Percentiles rank a stretch among this genome's conserved stretches.
Evolutionary conservation across 2,329 filamentous ascomycete genomes (phyloP).

Genomic region (Colletotrichum lupini): DNA sequence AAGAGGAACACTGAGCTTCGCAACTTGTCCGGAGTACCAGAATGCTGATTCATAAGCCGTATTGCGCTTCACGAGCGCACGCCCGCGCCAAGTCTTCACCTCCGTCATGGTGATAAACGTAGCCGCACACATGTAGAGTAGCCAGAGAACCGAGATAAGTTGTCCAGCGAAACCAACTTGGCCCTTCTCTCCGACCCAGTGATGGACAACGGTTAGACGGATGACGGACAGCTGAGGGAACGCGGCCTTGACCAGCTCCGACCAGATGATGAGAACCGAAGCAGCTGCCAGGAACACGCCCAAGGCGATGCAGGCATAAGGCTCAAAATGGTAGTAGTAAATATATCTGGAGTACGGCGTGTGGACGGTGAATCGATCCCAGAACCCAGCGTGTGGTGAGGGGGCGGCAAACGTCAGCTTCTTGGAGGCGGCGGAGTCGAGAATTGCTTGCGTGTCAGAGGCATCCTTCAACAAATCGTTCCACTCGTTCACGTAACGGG

Average conservation of each 20-base stretch:
- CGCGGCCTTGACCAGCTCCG: conserved; percentile 88
- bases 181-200: conserved; percentile 76
- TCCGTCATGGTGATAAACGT: conserved; percentile 89
- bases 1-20: conserved; percentile 90
- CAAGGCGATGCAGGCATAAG: conserved; percentile 71
- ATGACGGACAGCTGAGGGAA: conserved; percentile 80
- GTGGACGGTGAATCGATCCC: conserved; percentile 69
- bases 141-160: conserved; percentile 85
- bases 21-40: conserved; percentile 95
- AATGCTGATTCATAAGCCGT: conserved; percentile 94
- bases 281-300: conserved; percentile 78
- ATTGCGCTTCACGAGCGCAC: conserved; percentile 88
- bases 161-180: conserved; percentile 90
- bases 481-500: conserved; percentile 89
- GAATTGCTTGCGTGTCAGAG: conserved; percentile 79
- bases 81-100: conserved; percentile 97
- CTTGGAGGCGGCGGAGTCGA: conserved; percentile 85
- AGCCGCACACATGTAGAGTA: conserved; percentile 95
- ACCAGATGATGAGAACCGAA: conserved; percentile 90
- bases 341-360: conserved; percentile 87
- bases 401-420: conserved; percentile 79
- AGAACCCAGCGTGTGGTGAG: conserved; percentile 64
- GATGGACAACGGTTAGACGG: conserved; percentile 76
- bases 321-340: conserved; percentile 78
- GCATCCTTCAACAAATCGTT: conserved; percentile 80